Conservation (phyloP, 2,329 filamentous ascomycete species). For the Ilyonectria sp. region DNA sequence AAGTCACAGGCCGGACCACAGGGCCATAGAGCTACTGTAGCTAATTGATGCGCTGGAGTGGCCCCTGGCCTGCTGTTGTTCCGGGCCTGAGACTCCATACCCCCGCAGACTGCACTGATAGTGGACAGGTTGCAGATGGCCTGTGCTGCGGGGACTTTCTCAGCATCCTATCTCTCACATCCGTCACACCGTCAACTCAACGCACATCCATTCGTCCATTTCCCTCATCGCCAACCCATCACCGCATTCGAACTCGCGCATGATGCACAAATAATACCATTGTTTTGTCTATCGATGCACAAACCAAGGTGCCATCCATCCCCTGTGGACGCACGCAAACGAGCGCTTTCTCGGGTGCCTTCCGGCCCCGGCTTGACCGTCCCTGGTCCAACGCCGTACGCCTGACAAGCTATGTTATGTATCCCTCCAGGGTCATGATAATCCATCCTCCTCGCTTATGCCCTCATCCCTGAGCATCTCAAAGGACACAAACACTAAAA, state of each 20-base stretch:
- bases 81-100: slow-evolving; percentile 7
- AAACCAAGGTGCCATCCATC: neutral
- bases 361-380: slow-evolving; percentile 4
- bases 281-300: slow-evolving; percentile 19
- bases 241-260: neutral
- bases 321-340: slow-evolving; percentile 3
- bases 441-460: neutral
- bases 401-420: slow-evolving; percentile 28
- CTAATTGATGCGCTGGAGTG: neutral
- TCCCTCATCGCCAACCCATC: neutral
- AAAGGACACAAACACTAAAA: neutral
- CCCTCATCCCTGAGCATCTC: neutral
- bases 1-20: neutral
- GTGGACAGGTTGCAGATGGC: neutral
- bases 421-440: slow-evolving; percentile 16
- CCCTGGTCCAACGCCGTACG: slow-evolving; percentile 25
- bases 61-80: neutral
- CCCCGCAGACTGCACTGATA: slow-evolving; percentile 14
- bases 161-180: neutral
- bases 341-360: neutral
- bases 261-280: neutral
- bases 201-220: neutral
- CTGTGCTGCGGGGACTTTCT: slow-evolving; percentile 3
- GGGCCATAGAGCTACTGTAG: neutral
- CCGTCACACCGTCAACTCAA: slow-evolving; percentile 7